Conservation (phyloP, 768 basidiomycete species). For the Termitomyces titanicus region DNA sequence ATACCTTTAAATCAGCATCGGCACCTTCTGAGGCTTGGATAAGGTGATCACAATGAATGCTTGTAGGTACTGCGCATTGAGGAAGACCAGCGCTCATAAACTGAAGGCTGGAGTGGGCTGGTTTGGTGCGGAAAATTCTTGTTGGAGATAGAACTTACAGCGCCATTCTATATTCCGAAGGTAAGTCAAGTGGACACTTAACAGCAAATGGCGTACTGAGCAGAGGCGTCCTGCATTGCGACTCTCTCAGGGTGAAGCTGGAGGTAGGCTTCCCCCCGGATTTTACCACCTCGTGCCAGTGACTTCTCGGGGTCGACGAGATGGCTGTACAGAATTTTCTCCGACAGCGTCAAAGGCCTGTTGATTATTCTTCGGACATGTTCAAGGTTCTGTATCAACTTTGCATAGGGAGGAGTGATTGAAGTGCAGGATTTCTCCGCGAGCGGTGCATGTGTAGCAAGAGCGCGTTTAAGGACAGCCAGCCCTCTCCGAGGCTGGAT, state of each 20-base stretch:
- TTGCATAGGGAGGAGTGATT: slow-evolving; percentile 83
- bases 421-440: slow-evolving; percentile 44
- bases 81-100: slow-evolving; percentile 96
- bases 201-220: slow-evolving; percentile 58
- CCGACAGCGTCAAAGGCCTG: slow-evolving; percentile 87
- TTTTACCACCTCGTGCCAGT: slow-evolving; percentile 58
- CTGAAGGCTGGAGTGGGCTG: slow-evolving; percentile 58
- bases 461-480: slow-evolving; percentile 23
- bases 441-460: slow-evolving; percentile 35
- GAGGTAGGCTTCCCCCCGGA: slow-evolving; percentile 86
- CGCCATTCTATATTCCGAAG: slow-evolving; percentile 60
- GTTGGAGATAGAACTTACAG: slow-evolving; percentile 44
- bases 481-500: slow-evolving; percentile 18
- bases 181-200: slow-evolving; percentile 6
- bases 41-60: slow-evolving; percentile 97
- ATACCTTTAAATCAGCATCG: slow-evolving; percentile 76
- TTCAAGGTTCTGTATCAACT: slow-evolving; percentile 66
- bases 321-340: slow-evolving; percentile 97
- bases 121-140: slow-evolving; percentile 1
- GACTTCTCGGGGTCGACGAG: slow-evolving; percentile 73
- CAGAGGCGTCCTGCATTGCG: slow-evolving; percentile 95
- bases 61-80: slow-evolving; percentile 80
- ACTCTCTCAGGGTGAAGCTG: slow-evolving; percentile 91
- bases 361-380: slow-evolving; percentile 66
- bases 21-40: slow-evolving; percentile 94